Conservation (phyloP, 2,329 filamentous ascomycete genomes). For the Botrytis paeoniae region DNA sequence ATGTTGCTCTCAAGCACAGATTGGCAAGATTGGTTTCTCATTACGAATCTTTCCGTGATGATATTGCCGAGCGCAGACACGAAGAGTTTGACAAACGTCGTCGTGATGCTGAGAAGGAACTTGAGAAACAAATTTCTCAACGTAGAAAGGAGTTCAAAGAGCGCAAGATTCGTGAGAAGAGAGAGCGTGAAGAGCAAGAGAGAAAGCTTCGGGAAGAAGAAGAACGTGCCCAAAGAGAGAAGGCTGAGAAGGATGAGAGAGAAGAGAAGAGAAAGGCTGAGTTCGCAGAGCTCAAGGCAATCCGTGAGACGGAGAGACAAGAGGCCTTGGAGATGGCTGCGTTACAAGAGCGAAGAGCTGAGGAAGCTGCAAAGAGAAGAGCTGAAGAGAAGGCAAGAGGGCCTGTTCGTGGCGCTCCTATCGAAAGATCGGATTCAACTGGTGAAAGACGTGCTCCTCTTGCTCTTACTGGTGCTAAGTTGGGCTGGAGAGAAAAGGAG, state of each 20-base stretch:
- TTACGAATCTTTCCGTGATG: slow-evolving; percentile 80
- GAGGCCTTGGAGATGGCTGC: slow-evolving; percentile 63
- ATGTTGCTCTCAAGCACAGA: slow-evolving; percentile 89
- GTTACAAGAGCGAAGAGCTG: slow-evolving; percentile 77
- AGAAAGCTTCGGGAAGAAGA: slow-evolving; percentile 76
- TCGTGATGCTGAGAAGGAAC: slow-evolving; percentile 85
- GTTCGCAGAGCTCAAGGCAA: slow-evolving; percentile 63
- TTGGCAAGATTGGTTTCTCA: slow-evolving; percentile 77
- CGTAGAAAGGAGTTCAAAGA: slow-evolving; percentile 89
- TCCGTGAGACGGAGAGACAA: slow-evolving; percentile 65
- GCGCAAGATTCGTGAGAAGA: slow-evolving; percentile 75
- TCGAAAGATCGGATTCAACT: slow-evolving; percentile 40
- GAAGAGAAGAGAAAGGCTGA: slow-evolving; percentile 78
- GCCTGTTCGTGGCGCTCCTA: slow-evolving; percentile 43
- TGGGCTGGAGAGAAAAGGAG: slow-evolving; percentile 70
- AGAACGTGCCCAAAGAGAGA: slow-evolving; percentile 76
- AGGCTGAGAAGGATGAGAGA: slow-evolving; percentile 75
- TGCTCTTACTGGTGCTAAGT: slow-evolving; percentile 55
- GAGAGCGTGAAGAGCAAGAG: slow-evolving; percentile 82
- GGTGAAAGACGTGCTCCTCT: slow-evolving; percentile 42
- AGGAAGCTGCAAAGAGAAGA: slow-evolving; percentile 78
- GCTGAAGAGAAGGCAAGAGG: slow-evolving; percentile 51
- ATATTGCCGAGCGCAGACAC: slow-evolving; percentile 80
- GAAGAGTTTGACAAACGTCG: slow-evolving; percentile 95
- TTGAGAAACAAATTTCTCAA: slow-evolving; percentile 84